phyloP scores from a whole-genome alignment of 352 stramenopile species.

The Paralagenidium karlingii region DNA sequence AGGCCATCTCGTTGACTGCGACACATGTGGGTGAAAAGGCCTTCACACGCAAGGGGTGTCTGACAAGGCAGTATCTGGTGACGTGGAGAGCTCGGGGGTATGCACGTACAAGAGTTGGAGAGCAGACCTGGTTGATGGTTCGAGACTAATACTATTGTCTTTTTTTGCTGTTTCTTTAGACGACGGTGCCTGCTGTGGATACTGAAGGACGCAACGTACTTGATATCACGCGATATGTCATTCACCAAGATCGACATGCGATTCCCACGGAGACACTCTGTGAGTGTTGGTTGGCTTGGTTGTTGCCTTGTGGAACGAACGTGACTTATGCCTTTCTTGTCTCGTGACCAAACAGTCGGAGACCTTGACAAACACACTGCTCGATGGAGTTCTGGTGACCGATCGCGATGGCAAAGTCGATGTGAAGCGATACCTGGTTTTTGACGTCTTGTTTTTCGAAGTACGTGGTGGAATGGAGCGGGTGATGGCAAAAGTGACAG shows the following conservation, averaged over 20 bases:
- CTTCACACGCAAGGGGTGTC: slow-evolving; percentile 50
- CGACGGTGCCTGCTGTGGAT: slow-evolving; percentile 71
- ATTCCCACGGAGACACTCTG: slow-evolving; percentile 62
- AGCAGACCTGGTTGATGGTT: neutral
- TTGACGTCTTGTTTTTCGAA: slow-evolving; percentile 76
- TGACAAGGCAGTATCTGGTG: slow-evolving; percentile 75
- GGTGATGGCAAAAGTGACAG: neutral
- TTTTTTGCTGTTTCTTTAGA: slow-evolving; percentile 11
- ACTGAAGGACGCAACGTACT: slow-evolving; percentile 47
- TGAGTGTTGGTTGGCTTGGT: slow-evolving; percentile 16
- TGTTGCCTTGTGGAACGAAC: neutral
- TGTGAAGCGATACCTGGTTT: slow-evolving; percentile 63
- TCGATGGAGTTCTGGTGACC: slow-evolving; percentile 79
- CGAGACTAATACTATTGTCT: slow-evolving; percentile 1
- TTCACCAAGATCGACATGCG: slow-evolving; percentile 85
- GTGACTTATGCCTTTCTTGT: neutral
- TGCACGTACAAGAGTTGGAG: no score
- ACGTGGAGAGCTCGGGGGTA: slow-evolving; percentile 76
- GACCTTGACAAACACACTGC: slow-evolving; percentile 62
- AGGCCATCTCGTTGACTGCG: slow-evolving; percentile 78
- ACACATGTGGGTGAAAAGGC: slow-evolving; percentile 66
- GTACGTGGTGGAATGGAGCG: no score
- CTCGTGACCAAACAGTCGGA: slow-evolving; percentile 25
- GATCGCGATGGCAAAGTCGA: slow-evolving; percentile 69
- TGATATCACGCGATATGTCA: slow-evolving; percentile 70